These are phyloP conservation scores for Sicyos edulis DNA, from an alignment of 306 rosid species.

Conservation along the genomic window DNA sequence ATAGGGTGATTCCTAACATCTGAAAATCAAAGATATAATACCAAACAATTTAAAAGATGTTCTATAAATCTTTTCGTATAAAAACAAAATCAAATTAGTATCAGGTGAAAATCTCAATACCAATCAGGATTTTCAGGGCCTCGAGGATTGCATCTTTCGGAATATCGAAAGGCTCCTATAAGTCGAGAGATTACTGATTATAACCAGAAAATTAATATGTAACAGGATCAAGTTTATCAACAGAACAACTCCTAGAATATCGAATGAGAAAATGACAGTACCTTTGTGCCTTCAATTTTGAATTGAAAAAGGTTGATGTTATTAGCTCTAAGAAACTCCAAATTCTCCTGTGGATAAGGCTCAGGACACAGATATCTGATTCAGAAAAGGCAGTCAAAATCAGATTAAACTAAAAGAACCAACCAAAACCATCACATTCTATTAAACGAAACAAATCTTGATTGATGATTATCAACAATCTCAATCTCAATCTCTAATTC, in stretches of 20 bases:
- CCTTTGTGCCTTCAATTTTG: constrained; percentile 91
- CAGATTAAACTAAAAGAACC: neutral
- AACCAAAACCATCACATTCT: no score
- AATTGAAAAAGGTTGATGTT: constrained; percentile 72
- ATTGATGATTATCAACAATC: no score
- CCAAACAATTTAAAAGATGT: neutral
- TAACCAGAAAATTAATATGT: neutral
- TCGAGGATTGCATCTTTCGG: constrained; percentile 55
- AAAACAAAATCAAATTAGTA: neutral
- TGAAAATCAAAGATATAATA: constrained; percentile 19
- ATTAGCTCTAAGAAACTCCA: constrained; percentile 59
- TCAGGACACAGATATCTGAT: constrained; percentile 89
- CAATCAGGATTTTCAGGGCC: constrained; percentile 66
- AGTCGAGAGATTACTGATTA: constrained; percentile 10
- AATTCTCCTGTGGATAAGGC: constrained; percentile 73
- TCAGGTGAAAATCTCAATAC: constrained; percentile 26
- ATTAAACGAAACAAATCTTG: neutral
- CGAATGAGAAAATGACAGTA: constrained; percentile 17
- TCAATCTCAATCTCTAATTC: no score
- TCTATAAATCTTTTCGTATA: neutral
- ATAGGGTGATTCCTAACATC: constrained; percentile 60
- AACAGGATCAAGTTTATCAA: neutral
- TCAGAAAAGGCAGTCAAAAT: constrained; percentile 10
- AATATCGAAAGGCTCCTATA: constrained; percentile 55
- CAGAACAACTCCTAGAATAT: neutral